Evolutionary conservation across 2,329 filamentous ascomycete genomes (phyloP).

Genomic region (Aspergillus sp.): DNA sequence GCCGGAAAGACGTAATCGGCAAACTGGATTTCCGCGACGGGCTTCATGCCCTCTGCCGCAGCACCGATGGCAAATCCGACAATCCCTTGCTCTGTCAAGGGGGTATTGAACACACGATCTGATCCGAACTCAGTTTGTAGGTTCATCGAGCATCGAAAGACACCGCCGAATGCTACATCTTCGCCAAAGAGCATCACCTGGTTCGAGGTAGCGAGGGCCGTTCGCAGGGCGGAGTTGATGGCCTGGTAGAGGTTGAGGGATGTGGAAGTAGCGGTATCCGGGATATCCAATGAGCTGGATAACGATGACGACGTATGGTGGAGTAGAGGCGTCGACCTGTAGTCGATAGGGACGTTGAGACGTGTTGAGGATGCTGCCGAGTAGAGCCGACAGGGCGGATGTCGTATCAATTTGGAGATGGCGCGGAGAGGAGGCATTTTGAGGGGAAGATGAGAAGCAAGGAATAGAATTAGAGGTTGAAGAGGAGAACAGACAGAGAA

Average conservation of each 20-base stretch:
- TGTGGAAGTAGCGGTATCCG: constrained; percentile 67
- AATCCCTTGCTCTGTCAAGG: constrained; percentile 89
- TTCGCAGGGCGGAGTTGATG: constrained; percentile 82
- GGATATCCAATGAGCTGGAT: constrained; percentile 67
- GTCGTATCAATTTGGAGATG: not conserved
- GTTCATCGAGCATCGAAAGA: constrained; percentile 92
- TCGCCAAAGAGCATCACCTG: constrained; percentile 90
- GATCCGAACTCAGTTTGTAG: constrained; percentile 81
- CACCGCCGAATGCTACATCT: constrained; percentile 93
- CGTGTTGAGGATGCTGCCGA: constrained; percentile 48
- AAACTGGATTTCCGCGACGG: constrained; percentile 92
- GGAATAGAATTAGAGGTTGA: not conserved
- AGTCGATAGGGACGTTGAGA: constrained; percentile 85
- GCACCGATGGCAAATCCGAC: constrained; percentile 88
- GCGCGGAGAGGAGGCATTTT: not conserved
- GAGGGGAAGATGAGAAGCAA: not conserved
- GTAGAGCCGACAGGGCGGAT: constrained; percentile 32
- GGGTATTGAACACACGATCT: constrained; percentile 93
- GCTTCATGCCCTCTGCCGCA: constrained; percentile 85
- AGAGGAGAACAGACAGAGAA: not conserved
- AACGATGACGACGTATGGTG: constrained; percentile 72
- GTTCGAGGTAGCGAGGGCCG: constrained; percentile 77
- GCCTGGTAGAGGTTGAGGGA: constrained; percentile 92
- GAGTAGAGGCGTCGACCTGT: constrained; percentile 73
- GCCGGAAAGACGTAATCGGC: constrained; percentile 92